Percentiles rank a stretch among this genome's conserved stretches.
phyloP scores from a whole-genome alignment of 2,329 filamentous ascomycete genomes.

The Trichoderma endophyticum region DNA sequence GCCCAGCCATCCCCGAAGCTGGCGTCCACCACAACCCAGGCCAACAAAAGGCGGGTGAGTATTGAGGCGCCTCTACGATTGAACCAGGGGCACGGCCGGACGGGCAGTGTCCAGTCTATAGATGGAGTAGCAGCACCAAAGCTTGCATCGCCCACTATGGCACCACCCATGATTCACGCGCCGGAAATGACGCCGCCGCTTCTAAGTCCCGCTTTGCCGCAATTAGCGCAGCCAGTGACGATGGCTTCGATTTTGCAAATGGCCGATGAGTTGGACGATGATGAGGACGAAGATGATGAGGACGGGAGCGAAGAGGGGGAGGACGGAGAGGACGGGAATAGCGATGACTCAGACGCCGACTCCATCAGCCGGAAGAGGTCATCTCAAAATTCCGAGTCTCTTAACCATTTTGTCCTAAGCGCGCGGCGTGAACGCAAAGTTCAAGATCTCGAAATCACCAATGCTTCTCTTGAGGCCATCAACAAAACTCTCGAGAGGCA shows the following conservation, averaged over 20 bases:
- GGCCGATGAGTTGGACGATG: conserved; percentile 48
- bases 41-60: conserved; percentile 42
- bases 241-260: conserved; percentile 57
- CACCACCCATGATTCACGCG: conserved; percentile 37
- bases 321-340: conserved; percentile 30
- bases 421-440: conserved; percentile 92
- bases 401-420: conserved; percentile 78
- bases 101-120: conserved; percentile 37
- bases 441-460: conserved; percentile 92
- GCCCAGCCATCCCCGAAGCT: conserved; percentile 38
- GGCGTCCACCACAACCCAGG: conserved; percentile 30
- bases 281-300: conserved; percentile 26
- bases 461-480: conserved; percentile 90
- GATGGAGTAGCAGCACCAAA: conserved; percentile 38
- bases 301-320: conserved; percentile 18
- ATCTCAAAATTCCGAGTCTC: conserved; percentile 52
- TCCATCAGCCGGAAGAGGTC: conserved; percentile 59
- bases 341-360: conserved; percentile 35
- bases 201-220: conserved; percentile 26
- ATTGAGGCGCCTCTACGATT: conserved; percentile 39
- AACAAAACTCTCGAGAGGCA: conserved; percentile 90
- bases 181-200: conserved; percentile 30
- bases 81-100: conserved; percentile 39
- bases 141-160: conserved; percentile 32
- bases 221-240: conserved; percentile 38